Evolutionary conservation across 208 protist species (phyloP).

Genomic region (Leishmania major): DNA sequence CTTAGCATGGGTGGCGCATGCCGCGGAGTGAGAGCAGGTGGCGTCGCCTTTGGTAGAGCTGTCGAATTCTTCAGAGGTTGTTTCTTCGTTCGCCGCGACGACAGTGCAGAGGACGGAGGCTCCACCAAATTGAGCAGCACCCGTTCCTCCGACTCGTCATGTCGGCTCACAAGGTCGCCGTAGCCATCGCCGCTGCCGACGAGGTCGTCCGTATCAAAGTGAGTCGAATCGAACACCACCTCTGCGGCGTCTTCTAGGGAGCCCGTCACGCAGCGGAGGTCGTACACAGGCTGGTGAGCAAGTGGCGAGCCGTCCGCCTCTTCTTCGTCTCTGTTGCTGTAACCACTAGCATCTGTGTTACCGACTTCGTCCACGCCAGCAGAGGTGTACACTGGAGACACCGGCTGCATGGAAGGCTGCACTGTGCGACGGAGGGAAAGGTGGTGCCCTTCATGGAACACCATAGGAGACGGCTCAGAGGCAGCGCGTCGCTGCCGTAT

Average conservation of each 20-base stretch:
- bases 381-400: background rate
- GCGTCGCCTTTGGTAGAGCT: background rate
- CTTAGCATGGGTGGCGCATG: background rate
- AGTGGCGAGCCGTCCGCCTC: background rate
- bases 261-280: background rate
- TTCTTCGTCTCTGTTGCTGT: background rate
- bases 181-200: background rate
- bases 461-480: conserved; percentile 4
- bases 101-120: background rate
- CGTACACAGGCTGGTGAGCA: conserved; percentile 1
- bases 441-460: background rate
- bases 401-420: background rate
- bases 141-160: background rate
- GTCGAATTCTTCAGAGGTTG: background rate
- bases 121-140: background rate
- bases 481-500: background rate
- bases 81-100: background rate
- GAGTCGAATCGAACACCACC: background rate
- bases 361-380: background rate
- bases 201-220: background rate
- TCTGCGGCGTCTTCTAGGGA: background rate
- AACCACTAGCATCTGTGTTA: background rate
- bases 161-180: background rate
- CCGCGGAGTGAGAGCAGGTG: background rate
- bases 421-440: background rate